phyloP scores from a whole-genome alignment of 305 asterid species.

The Withania somnifera region DNA sequence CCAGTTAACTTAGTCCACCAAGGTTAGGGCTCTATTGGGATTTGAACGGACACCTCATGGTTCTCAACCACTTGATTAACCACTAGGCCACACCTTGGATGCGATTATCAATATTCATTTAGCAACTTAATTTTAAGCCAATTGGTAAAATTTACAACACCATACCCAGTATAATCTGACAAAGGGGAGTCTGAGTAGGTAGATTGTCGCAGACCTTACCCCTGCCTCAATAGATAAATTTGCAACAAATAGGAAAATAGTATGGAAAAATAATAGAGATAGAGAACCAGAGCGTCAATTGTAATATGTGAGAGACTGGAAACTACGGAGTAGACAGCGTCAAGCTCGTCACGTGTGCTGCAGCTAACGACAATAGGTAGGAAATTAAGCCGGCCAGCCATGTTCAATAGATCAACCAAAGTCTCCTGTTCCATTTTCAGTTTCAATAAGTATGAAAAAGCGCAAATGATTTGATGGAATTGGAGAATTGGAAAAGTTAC shows the following conservation, averaged over 20 bases:
- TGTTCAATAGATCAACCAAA: conserved; percentile 57
- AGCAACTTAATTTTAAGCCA: neutral
- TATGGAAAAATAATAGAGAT: too few relatives aligned
- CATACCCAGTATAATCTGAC: too few relatives aligned
- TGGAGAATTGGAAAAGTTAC: conserved; percentile 15
- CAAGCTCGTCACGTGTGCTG: conserved; percentile 87
- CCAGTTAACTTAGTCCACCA: too few relatives aligned
- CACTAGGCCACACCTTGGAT: too few relatives aligned
- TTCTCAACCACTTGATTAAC: too few relatives aligned
- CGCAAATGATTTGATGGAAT: neutral
- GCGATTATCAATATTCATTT: neutral
- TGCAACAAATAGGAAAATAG: neutral
- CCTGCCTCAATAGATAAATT: too few relatives aligned
- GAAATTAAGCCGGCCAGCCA: conserved; percentile 73
- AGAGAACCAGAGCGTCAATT: conserved; percentile 39
- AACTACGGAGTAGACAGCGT: conserved; percentile 54
- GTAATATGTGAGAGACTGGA: conserved; percentile 46
- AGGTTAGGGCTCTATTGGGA: too few relatives aligned
- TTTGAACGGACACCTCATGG: too few relatives aligned
- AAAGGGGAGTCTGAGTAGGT: too few relatives aligned
- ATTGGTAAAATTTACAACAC: too few relatives aligned
- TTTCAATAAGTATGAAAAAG: neutral
- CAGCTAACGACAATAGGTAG: conserved; percentile 82
- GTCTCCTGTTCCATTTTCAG: conserved; percentile 38
- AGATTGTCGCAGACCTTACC: too few relatives aligned